These are phyloP conservation scores for Neotropicomus parvogracilis DNA, from an alignment of 1,284 basidiomycete species.

Conservation along the genomic window DNA sequence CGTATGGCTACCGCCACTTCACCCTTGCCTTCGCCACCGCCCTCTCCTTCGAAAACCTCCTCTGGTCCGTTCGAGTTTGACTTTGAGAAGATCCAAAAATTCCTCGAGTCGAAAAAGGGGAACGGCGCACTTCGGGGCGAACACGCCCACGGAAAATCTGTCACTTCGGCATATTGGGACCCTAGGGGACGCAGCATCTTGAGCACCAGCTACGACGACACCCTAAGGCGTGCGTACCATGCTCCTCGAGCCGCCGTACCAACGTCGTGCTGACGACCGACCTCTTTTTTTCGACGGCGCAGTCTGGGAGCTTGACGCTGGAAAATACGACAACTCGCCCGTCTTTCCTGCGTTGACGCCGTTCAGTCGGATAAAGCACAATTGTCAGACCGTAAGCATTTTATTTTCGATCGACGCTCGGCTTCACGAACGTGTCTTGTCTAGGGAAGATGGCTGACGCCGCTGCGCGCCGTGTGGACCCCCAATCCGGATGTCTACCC, in stretches of 20 bases:
- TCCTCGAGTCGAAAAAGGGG: constrained; percentile 48
- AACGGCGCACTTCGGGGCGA: constrained; percentile 54
- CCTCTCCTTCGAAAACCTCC: constrained; percentile 11
- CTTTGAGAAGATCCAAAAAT: constrained; percentile 45
- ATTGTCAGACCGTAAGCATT: constrained; percentile 67
- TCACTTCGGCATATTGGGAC: constrained; percentile 80
- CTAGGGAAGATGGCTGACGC: constrained; percentile 76
- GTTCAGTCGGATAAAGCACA: constrained; percentile 58
- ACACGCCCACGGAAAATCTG: constrained; percentile 68
- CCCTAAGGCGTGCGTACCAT: constrained; percentile 52
- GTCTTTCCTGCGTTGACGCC: constrained; percentile 60
- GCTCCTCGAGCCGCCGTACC: not conserved
- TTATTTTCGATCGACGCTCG: too few species aligned
- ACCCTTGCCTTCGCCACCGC: constrained; percentile 18
- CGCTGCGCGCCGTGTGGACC: constrained; percentile 71
- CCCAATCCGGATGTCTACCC: constrained; percentile 73
- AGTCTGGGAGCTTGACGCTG: constrained; percentile 71
- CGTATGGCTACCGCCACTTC: constrained; percentile 15
- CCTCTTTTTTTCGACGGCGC: not conserved
- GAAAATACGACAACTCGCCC: constrained; percentile 41
- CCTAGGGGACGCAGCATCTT: constrained; percentile 69
- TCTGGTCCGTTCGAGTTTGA: constrained; percentile 45
- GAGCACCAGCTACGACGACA: constrained; percentile 79
- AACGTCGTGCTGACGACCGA: constrained; percentile 13
- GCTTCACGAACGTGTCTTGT: too few species aligned